A percentile compares a stretch with the other conserved stretches of the same genome.
Evolutionary conservation across 495 filamentous ascomycete genomes (phyloP).

Genomic region (Apodospora peruviana): DNA sequence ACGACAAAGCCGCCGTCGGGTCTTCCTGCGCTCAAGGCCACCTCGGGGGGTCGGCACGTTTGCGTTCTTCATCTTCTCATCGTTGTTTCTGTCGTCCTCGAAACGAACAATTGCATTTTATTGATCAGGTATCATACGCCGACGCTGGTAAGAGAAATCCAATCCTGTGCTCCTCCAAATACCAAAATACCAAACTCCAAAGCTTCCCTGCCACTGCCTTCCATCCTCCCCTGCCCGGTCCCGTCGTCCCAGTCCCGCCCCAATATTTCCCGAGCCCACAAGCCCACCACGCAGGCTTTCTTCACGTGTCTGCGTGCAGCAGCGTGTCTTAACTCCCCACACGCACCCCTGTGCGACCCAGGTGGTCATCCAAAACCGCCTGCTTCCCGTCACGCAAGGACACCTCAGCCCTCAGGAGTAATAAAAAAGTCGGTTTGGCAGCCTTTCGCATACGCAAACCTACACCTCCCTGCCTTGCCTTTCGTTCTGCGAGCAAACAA

Average conservation of each 20-base stretch:
- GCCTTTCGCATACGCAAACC: no score
- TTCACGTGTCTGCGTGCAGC: slow-evolving; percentile 26
- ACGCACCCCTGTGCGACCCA: slow-evolving; percentile 20
- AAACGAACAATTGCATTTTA: no score
- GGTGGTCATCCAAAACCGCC: slow-evolving; percentile 7
- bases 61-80: no score
- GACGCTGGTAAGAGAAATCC: no score
- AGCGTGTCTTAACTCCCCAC: slow-evolving; percentile 24
- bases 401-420: not conserved
- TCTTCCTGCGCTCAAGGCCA: no score
- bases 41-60: no score
- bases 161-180: no score
- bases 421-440: not conserved
- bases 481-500: no score
- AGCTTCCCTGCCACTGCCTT: not conserved
- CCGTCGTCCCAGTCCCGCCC: slow-evolving; percentile 4
- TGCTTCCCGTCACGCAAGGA: slow-evolving; percentile 2
- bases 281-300: not conserved
- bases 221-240: slow-evolving; percentile 5
- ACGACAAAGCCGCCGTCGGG: no score
- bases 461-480: not conserved
- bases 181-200: no score
- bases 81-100: no score
- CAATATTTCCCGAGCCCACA: slow-evolving; percentile 10
- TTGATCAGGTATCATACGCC: no score